phyloP scores from a whole-genome alignment of 2,329 filamentous ascomycete genomes.

The Lachnellula subtilissima region DNA sequence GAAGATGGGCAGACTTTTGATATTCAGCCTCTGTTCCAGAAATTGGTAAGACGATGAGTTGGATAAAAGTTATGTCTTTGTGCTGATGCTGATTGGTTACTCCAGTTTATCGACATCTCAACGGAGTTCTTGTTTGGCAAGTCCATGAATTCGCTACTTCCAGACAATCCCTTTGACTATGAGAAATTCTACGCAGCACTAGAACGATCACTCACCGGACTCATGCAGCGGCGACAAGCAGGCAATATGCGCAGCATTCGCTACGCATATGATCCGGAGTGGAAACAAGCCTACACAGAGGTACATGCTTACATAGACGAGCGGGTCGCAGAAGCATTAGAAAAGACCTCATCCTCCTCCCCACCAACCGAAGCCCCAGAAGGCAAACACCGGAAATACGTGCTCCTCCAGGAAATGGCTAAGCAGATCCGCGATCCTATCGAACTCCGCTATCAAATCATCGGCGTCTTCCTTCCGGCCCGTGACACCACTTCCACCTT shows the following conservation, averaged over 20 bases:
- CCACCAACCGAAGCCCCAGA: background rate
- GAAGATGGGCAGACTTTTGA: background rate
- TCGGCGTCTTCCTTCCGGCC: conserved; percentile 2
- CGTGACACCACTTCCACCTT: conserved; percentile 1
- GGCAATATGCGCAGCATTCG: background rate
- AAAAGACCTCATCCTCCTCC: background rate
- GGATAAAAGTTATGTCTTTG: background rate
- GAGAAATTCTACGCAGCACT: background rate
- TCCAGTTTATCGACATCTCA: background rate
- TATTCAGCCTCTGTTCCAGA: background rate
- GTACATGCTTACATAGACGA: background rate
- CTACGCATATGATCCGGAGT: background rate
- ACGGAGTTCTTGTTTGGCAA: background rate
- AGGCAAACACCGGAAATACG: background rate
- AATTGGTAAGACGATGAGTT: background rate
- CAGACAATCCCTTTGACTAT: background rate
- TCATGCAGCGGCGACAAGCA: background rate
- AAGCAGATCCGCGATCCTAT: conserved; percentile 6
- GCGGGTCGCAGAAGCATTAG: background rate
- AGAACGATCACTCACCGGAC: background rate
- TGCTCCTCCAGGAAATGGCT: conserved; percentile 6
- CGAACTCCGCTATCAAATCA: background rate
- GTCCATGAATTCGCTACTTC: background rate
- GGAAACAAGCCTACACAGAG: background rate
- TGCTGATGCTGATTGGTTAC: background rate